Conservation (phyloP, 2,329 filamentous ascomycete genomes). For the Sporothrix phasma region DNA sequence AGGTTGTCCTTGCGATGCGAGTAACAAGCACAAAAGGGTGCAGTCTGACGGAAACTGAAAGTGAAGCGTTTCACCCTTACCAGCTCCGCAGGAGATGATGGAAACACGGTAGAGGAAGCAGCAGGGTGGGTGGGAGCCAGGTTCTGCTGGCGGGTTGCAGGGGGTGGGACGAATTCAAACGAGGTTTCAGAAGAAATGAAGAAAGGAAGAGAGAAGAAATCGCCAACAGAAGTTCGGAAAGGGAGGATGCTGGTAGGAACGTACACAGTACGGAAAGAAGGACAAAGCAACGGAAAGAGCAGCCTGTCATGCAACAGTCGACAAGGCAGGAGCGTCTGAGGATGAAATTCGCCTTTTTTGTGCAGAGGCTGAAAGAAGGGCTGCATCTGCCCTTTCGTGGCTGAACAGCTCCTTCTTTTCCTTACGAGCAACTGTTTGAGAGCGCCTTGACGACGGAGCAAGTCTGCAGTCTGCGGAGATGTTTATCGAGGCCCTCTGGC, state of each 20-base stretch:
- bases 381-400: not conserved
- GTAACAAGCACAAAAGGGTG: not conserved
- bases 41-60: not conserved
- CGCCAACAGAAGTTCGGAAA: not conserved
- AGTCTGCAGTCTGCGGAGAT: not conserved
- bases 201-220: not conserved
- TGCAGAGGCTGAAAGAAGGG: not conserved
- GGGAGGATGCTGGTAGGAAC: not conserved
- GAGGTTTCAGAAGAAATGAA: not conserved
- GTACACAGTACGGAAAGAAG: not conserved
- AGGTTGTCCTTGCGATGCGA: not conserved
- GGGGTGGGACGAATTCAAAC: not conserved
- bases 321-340: not conserved
- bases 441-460: not conserved
- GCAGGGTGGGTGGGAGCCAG: conserved; percentile 1
- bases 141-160: not conserved
- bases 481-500: too few species aligned
- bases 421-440: too few species aligned
- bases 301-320: not conserved
- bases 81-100: conserved; percentile 1
- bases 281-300: not conserved
- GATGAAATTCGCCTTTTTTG: not conserved
- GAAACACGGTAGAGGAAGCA: not conserved
- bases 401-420: not conserved
- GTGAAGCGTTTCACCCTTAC: conserved; percentile 8